These are phyloP conservation scores for Penicillium odoratum DNA, from an alignment of 495 filamentous ascomycete genomes.

Conservation along the genomic window DNA sequence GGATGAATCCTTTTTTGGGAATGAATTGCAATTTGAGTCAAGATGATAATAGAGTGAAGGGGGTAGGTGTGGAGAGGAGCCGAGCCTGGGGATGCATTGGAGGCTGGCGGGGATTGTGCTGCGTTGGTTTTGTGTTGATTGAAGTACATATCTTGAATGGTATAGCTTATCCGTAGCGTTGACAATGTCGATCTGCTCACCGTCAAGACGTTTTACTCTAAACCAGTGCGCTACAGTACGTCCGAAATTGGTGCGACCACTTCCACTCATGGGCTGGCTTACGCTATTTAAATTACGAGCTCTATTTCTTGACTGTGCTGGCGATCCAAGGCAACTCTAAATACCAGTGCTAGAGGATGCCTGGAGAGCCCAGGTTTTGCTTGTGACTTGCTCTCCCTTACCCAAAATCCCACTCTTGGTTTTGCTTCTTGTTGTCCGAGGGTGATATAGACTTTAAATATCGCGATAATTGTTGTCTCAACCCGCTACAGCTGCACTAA, in stretches of 20 bases:
- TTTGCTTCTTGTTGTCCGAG: too few species aligned
- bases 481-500: background rate
- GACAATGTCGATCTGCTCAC: background rate
- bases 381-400: too few species aligned
- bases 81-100: slow-evolving; percentile 11
- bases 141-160: slow-evolving; percentile 11
- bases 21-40: slow-evolving; percentile 8
- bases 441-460: too few species aligned
- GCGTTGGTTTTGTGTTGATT: slow-evolving; percentile 12
- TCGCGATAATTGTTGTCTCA: too few species aligned
- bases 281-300: too few species aligned
- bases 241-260: too few species aligned
- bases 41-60: slow-evolving; percentile 13
- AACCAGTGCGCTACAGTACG: background rate
- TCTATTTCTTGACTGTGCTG: too few species aligned
- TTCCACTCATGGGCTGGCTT: too few species aligned
- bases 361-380: too few species aligned
- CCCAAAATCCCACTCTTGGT: too few species aligned
- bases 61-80: slow-evolving; percentile 7
- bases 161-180: slow-evolving; percentile 5
- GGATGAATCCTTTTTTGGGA: slow-evolving; percentile 11
- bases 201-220: background rate
- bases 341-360: too few species aligned
- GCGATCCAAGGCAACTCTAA: too few species aligned
- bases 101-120: background rate